Conservation (phyloP, 2,329 filamentous ascomycete genomes). For the Pseudofabraea citricarpa region DNA sequence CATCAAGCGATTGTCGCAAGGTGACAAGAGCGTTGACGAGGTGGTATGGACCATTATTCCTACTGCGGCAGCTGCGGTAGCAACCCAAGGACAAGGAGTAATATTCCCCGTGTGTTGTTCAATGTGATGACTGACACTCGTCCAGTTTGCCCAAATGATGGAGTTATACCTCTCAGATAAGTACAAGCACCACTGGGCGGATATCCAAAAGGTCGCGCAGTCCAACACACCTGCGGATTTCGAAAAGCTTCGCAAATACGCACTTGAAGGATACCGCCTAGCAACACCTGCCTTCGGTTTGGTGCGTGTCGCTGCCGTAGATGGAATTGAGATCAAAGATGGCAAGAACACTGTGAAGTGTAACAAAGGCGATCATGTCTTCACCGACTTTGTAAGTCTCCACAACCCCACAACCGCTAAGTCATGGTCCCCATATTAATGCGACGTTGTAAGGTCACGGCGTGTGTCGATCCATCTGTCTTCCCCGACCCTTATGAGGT, state of each 20-base stretch:
- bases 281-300: conserved; percentile 58
- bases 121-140: background rate
- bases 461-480: conserved; percentile 48
- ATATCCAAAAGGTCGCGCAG: conserved; percentile 55
- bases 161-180: conserved; percentile 62
- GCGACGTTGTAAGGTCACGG: conserved; percentile 21
- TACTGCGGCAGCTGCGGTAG: conserved; percentile 58
- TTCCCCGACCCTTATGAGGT: conserved; percentile 60
- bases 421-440: background rate
- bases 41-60: conserved; percentile 63
- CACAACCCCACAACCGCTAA: background rate
- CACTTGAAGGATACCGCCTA: conserved; percentile 64
- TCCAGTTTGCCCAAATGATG: conserved; percentile 63
- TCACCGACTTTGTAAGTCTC: conserved; percentile 50
- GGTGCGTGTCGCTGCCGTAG: conserved; percentile 45
- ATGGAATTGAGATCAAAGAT: conserved; percentile 44
- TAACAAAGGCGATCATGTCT: conserved; percentile 54
- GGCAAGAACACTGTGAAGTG: conserved; percentile 42
- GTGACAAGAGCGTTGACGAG: conserved; percentile 57
- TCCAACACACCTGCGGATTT: conserved; percentile 50
- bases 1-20: conserved; percentile 58
- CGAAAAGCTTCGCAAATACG: conserved; percentile 60
- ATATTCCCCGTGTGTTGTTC: background rate
- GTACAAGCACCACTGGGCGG: conserved; percentile 47
- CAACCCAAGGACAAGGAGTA: conserved; percentile 63